phyloP scores from a whole-genome alignment of 768 basidiomycete species.

The Arthromyces matolae region DNA sequence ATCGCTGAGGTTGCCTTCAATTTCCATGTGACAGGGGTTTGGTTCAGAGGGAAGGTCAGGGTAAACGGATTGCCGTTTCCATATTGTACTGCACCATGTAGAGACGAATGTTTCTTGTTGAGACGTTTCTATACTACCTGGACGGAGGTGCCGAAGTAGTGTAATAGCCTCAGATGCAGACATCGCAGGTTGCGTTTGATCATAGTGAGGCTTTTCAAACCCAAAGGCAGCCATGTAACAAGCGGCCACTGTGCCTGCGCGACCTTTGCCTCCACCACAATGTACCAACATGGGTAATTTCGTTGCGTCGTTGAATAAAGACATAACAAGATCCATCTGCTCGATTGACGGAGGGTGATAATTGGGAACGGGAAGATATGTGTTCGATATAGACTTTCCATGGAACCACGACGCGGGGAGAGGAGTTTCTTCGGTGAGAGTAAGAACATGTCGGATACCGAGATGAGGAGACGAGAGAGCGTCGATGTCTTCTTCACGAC shows the following conservation, averaged over 20 bases:
- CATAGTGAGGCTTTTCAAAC: conserved; percentile 39
- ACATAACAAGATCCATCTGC: conserved; percentile 56
- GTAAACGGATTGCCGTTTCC: conserved; percentile 52
- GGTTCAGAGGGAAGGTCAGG: conserved; percentile 51
- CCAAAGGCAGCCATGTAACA: conserved; percentile 58
- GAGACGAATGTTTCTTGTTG: conserved; percentile 56
- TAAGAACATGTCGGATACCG: conserved; percentile 56
- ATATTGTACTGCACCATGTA: conserved; percentile 55
- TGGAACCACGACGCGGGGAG: conserved; percentile 46
- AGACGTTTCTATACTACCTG: conserved; percentile 53
- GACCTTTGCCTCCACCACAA: conserved; percentile 61
- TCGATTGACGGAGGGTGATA: conserved; percentile 52
- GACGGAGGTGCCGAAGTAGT: conserved; percentile 45
- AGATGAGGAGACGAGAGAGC: conserved; percentile 41
- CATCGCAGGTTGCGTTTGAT: conserved; percentile 43
- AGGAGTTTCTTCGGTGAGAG: conserved; percentile 56
- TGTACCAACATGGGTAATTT: conserved; percentile 53
- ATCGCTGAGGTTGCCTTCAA: conserved; percentile 36
- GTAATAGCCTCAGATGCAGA: conserved; percentile 46
- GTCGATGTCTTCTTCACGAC: conserved; percentile 44
- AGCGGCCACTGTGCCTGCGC: conserved; percentile 59
- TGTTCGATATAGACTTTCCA: conserved; percentile 42
- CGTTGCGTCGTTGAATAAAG: conserved; percentile 38
- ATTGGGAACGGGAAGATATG: conserved; percentile 54
- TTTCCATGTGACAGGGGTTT: conserved; percentile 39